Evolutionary conservation across 2,329 filamentous ascomycete genomes (phyloP), one percentile per base, ranked within the genome.

Genomic region (Hymenoscyphus fructigenus): DNA sequence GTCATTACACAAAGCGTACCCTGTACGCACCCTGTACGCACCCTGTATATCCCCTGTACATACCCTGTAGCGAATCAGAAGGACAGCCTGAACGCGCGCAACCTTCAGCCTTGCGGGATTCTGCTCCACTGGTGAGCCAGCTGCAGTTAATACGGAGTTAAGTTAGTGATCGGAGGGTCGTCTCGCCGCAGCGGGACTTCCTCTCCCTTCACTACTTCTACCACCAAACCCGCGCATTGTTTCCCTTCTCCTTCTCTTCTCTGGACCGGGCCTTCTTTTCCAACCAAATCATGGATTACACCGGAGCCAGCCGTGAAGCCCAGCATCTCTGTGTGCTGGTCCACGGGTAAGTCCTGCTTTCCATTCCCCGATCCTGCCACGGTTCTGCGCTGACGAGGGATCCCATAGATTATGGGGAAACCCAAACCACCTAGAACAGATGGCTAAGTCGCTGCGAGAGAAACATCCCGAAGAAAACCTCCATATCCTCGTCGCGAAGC

Each of bases 321-420:
- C 83, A 90, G 69, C 91, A 93, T 76, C 85, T 94, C 67, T 90
- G 88, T 73, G 89, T 94, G 53, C 82, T 94, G 56, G 88, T 93
- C 61, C 91, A 94, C 75, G 86, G 91, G 79, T 75, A 71, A 34
- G 71, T 61, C 20, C 20, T 41, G 10, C 7, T 50, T 15, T 23
- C 12, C 5, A 15, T 41, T 58, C 15, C 7, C 23, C 38, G 32
- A 55, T 59, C 55, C 32, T 61, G 50, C 41, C 38, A 41, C 26
- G 23, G 29, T 17, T 47, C 57, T 41, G 34, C 67, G 58, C 57
- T 68, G 34, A 56, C 56, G 28, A 56, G 15, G n/a, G 12, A 20
- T 6, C 20, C 32, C 58, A 41, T 65, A 80, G 91, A 79, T 82
- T 93, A 69, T 94, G 91, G 91, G 91, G 91, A 23, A 91, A 92